Percentiles rank a stretch among this genome's conserved stretches.
phyloP scores from a whole-genome alignment of 768 basidiomycete species.

The Omphalotus guepiniiformis region DNA sequence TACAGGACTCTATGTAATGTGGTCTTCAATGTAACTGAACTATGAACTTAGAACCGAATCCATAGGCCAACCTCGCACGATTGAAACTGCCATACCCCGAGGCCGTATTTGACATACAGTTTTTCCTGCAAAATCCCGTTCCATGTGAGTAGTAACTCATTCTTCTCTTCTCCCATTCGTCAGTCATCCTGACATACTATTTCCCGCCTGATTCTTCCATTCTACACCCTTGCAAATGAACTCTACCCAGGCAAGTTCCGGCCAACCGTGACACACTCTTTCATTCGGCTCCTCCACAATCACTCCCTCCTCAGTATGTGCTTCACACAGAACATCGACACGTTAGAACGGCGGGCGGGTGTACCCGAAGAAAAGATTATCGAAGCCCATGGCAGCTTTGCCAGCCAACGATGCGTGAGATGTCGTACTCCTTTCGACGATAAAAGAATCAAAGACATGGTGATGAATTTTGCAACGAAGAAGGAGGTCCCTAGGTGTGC shows the following conservation, averaged over 20 bases:
- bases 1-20: constrained; percentile 50
- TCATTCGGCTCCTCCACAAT: constrained; percentile 75
- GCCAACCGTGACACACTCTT: constrained; percentile 88
- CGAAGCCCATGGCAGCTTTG: constrained; percentile 97
- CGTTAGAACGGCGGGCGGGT: constrained; percentile 81
- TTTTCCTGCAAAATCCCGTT: constrained; percentile 73
- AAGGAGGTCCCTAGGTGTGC: constrained; percentile 67
- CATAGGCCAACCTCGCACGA: constrained; percentile 70
- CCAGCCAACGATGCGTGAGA: constrained; percentile 75
- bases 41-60: background rate
- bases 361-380: constrained; percentile 71
- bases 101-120: constrained; percentile 91
- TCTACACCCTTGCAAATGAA: constrained; percentile 91
- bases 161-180: background rate
- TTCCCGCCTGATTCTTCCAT: constrained; percentile 27
- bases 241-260: constrained; percentile 88
- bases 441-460: constrained; percentile 61
- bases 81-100: constrained; percentile 88
- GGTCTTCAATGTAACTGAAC: background rate
- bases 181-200: constrained; percentile 1
- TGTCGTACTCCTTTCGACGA: constrained; percentile 60
- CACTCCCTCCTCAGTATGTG: constrained; percentile 68
- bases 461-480: constrained; percentile 31
- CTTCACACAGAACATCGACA: constrained; percentile 93
- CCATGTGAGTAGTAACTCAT: constrained; percentile 60